Evolutionary conservation across 2,329 filamentous ascomycete genomes (phyloP), one percentile per base, ranked within the genome.

Genomic region (Cladosporium sphaerospermum): DNA sequence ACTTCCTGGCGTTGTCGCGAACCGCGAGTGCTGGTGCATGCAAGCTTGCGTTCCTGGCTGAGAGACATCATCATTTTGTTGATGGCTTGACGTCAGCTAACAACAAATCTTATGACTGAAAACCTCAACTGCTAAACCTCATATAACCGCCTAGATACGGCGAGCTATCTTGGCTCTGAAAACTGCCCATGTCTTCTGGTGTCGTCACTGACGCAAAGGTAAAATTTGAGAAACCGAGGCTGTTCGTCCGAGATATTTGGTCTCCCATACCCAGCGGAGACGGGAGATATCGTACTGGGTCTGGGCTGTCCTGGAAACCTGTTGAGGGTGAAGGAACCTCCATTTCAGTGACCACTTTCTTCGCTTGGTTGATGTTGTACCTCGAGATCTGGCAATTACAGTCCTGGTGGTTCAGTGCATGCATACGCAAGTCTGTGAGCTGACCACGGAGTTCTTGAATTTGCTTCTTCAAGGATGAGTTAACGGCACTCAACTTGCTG

Each of bases 401-500:
- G 23, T 63, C 62, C 52, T 60, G 58, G 52, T 70, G 67, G 8
- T 64, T 58, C 31, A 70, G 57, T 14, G 64, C 64, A 43, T 62
- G 57, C n/a, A 62, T 63, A 5, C 65, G 61, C 58, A 69, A 55
- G 44, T 56, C 61, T 4, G 62, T 62, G 54, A 67, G 59, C 55
- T 67, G 55, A 43, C 68, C 63, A 28, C 67, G 65, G 43, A 69
- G 54, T 33, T 63, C 57, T 43, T 67, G 60, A 37, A 60, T 64
- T 45, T 67, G 63, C 19, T 62, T 59, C 42, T 61, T 67, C 43
- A 69, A 51, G n/a, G 55, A 55, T 14, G 54, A 63, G 59, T 69
- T 69, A 37, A 59, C 53, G 4, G 61, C 62, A 2, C 66, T 67
- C 23, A 69, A 67, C 8, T 71, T 67, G 37, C 73, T 66, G n/a